A percentile compares a stretch with the other conserved stretches of the same genome.
Evolutionary conservation across 1,284 basidiomycete genomes (phyloP).

Genomic region (Trichosporon faecale): DNA sequence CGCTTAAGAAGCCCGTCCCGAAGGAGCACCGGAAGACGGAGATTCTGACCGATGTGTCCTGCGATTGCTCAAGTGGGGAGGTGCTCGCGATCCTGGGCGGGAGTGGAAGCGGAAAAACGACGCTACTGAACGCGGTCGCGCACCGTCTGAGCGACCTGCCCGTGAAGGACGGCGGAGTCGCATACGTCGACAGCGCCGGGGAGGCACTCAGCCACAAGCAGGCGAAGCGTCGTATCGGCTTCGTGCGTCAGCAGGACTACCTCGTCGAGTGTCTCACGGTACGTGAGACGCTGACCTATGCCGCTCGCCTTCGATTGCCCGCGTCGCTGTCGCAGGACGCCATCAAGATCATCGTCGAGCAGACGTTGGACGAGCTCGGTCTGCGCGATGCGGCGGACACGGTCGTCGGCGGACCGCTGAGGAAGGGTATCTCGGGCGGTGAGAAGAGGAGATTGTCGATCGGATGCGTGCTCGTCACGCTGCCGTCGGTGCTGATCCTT

Average conservation of each 20-base stretch:
- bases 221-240: slow-evolving; percentile 49
- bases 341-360: slow-evolving; percentile 54
- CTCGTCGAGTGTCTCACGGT: slow-evolving; percentile 54
- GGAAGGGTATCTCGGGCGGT: slow-evolving; percentile 74
- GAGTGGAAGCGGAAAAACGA: slow-evolving; percentile 53
- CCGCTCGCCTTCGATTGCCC: slow-evolving; percentile 57
- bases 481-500: slow-evolving; percentile 73
- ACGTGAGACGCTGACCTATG: slow-evolving; percentile 57
- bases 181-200: slow-evolving; percentile 17
- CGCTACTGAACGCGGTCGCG: slow-evolving; percentile 52
- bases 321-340: slow-evolving; percentile 45
- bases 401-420: slow-evolving; percentile 54
- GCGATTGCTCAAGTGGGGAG: slow-evolving; percentile 47
- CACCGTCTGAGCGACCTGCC: slow-evolving; percentile 48
- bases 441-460: slow-evolving; percentile 79
- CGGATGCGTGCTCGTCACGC: slow-evolving; percentile 73
- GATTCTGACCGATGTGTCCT: slow-evolving; percentile 48
- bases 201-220: slow-evolving; percentile 28
- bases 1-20: slow-evolving; percentile 11
- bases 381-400: slow-evolving; percentile 57
- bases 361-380: slow-evolving; percentile 58
- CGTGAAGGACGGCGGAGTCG: slow-evolving; percentile 41
- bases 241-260: slow-evolving; percentile 50
- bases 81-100: slow-evolving; percentile 52
- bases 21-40: slow-evolving; percentile 32